phyloP scores from a whole-genome alignment of 106 monocot genomes.

The Dendrobium huoshanense region DNA sequence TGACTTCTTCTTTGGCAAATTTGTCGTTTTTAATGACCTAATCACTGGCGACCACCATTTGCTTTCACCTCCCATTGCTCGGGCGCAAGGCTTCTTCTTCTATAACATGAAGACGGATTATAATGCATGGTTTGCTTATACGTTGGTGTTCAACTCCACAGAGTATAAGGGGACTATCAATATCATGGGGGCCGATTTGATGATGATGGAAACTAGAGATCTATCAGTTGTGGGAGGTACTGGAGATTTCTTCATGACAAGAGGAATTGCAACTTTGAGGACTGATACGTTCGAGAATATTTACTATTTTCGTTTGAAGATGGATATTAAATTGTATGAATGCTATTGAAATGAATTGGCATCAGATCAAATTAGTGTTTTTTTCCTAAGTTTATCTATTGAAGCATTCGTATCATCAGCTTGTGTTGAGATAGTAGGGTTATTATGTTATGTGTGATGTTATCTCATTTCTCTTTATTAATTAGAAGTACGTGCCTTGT shows the following conservation, averaged over 20 bases:
- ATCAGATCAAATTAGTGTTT: too few relatives aligned
- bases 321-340: constrained; percentile 17
- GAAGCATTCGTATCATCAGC: too few relatives aligned
- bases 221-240: constrained; percentile 23
- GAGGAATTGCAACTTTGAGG: constrained; percentile 11
- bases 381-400: too few relatives aligned
- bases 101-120: constrained; percentile 23
- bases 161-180: constrained; percentile 17
- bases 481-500: too few relatives aligned
- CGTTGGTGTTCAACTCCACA: constrained; percentile 24
- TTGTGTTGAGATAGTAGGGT: too few relatives aligned
- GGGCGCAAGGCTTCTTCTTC: constrained; percentile 32
- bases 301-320: constrained; percentile 4
- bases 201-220: constrained; percentile 5
- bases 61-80: constrained; percentile 13
- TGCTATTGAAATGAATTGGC: constrained; percentile 1
- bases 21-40: constrained; percentile 12
- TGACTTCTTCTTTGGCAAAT: constrained; percentile 10
- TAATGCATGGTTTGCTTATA: constrained; percentile 21
- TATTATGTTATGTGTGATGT: too few relatives aligned
- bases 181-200: constrained; percentile 22
- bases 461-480: too few relatives aligned
- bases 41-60: constrained; percentile 14
- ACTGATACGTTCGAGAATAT: not conserved
- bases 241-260: constrained; percentile 25